These are phyloP conservation scores for Setaria viridis DNA, from an alignment of 202 grass and related monocot species.

Conservation along the genomic window DNA sequence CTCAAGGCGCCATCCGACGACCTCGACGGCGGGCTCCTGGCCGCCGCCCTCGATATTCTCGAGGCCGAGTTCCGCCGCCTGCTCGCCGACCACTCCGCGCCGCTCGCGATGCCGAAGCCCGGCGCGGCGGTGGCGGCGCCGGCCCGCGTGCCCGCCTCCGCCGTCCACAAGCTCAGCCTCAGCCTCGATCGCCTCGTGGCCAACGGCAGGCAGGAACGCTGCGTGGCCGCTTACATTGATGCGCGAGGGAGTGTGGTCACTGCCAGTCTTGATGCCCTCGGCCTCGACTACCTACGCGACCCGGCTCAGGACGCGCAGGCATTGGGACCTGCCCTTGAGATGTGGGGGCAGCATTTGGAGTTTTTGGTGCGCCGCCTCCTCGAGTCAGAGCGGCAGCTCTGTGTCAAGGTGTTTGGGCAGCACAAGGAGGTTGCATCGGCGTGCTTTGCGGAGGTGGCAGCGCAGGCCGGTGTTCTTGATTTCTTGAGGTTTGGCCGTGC, in stretches of 20 bases:
- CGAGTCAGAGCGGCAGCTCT: conserved; percentile 76
- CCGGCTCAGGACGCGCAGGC: conserved; percentile 58
- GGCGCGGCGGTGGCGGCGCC: conserved; percentile 18
- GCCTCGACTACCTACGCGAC: conserved; percentile 64
- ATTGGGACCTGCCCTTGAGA: conserved; percentile 59
- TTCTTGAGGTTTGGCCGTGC: conserved; percentile 82
- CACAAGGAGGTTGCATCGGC: conserved; percentile 45
- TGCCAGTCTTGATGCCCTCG: conserved; percentile 64
- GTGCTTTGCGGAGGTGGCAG: conserved; percentile 78
- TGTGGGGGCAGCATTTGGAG: conserved; percentile 78
- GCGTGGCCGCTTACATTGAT: conserved; percentile 55
- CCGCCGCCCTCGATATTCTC: conserved; percentile 72
- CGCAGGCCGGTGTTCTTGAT: conserved; percentile 65
- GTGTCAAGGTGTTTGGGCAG: conserved; percentile 66
- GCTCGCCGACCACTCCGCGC: conserved; percentile 61
- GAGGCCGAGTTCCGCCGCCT: conserved; percentile 71
- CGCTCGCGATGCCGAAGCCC: conserved; percentile 58
- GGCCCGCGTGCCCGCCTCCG: conserved; percentile 50
- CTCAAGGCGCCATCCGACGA: conserved; percentile 54
- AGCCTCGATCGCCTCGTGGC: conserved; percentile 73
- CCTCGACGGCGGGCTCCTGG: conserved; percentile 83
- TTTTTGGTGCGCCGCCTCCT: conserved; percentile 78
- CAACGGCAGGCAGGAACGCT: conserved; percentile 60
- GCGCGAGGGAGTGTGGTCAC: conserved; percentile 68
- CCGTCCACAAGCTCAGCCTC: conserved; percentile 63